Evolutionary conservation across 148 eudicot species (phyloP).

Genomic region (Salicornia ramosissima): DNA sequence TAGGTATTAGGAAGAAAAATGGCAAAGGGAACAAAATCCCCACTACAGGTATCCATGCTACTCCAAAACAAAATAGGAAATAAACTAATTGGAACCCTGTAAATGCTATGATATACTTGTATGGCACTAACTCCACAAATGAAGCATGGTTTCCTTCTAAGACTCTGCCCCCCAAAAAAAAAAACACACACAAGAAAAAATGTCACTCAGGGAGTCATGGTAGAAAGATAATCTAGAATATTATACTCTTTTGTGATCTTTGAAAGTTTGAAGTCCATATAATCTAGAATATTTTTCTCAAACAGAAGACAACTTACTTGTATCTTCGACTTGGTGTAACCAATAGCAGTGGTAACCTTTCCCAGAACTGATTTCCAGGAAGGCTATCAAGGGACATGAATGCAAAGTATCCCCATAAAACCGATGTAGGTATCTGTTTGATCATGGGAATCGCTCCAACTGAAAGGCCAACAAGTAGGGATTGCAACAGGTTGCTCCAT

Average conservation of each 20-base stretch:
- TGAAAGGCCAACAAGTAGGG: slow-evolving; percentile 45
- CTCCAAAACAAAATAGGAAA: slow-evolving; percentile 58
- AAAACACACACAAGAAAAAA: neutral
- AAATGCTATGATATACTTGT: slow-evolving; percentile 50
- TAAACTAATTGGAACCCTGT: slow-evolving; percentile 51
- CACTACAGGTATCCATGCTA: slow-evolving; percentile 67
- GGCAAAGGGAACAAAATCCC: slow-evolving; percentile 67
- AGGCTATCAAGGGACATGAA: slow-evolving; percentile 69
- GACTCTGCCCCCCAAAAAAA: slow-evolving; percentile 41
- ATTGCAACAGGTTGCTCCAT: slow-evolving; percentile 62
- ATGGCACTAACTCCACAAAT: slow-evolving; percentile 65
- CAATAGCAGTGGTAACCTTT: slow-evolving; percentile 44
- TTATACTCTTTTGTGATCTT: too few species aligned
- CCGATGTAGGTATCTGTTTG: slow-evolving; percentile 58
- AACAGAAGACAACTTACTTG: slow-evolving; percentile 43
- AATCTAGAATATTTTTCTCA: too few species aligned
- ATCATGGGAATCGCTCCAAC: slow-evolving; percentile 51
- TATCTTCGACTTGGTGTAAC: slow-evolving; percentile 44
- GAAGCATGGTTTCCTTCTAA: slow-evolving; percentile 61
- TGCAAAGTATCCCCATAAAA: slow-evolving; percentile 72
- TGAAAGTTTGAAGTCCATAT: too few species aligned
- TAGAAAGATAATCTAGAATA: neutral
- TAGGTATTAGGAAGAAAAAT: slow-evolving; percentile 52
- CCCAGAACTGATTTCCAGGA: slow-evolving; percentile 75
- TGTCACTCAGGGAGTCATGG: neutral